Base-by-base conservation (phyloP, 768 basidiomycete genomes). In the Lyophyllum semitale region DNA sequence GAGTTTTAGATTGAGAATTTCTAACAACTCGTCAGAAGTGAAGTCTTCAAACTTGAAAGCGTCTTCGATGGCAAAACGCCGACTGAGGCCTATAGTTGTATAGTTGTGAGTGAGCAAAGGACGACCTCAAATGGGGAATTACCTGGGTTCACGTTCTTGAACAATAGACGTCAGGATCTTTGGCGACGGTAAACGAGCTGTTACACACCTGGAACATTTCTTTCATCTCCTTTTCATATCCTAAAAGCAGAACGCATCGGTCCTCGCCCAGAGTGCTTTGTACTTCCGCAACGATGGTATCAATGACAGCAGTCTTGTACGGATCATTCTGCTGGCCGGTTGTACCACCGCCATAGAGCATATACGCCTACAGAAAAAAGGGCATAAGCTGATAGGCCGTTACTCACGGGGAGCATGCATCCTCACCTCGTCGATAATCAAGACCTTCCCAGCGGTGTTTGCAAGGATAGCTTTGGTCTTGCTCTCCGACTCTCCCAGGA, bases 281-380 rank as follows among this genome's bases (percentile, higher is more conserved):
- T 2, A 89, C 80, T 65, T 89, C 88, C 0, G 88, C 88, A 0
- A 89, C 87, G 26, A 89, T 80, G 0, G 87, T 88, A 62, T 89
- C 88, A 26, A 89, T 86, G 38, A 89, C 88, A 0, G 85, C 77
- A 1, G 83, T 85, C 58, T 87, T 88, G 68, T 70, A 88, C 0
- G 73, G 66, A 58, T 89, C 85, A 15, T 60, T 70, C 8, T 64
- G 37, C 41, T 65, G 53, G 6, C 63, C 65, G n/a, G 47, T 61
- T 11, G 61, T 64, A 20, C 70, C 71, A 4, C 68, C 68, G n/a
- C 76, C 73, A 56, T 87, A 84, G 7, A 89, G 69, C 84, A 85
- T 85, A 59, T 82, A 89, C 4, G 87, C 87, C 87, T 88, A 55
- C 12, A 11, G 29, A 37, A 27, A 45, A 6, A 27, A 41, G n/a